Percentiles rank a stretch among this genome's conserved stretches.
These are phyloP conservation scores for Tremella fuciformis DNA, from an alignment of 768 basidiomycete species.

Conservation along the genomic window DNA sequence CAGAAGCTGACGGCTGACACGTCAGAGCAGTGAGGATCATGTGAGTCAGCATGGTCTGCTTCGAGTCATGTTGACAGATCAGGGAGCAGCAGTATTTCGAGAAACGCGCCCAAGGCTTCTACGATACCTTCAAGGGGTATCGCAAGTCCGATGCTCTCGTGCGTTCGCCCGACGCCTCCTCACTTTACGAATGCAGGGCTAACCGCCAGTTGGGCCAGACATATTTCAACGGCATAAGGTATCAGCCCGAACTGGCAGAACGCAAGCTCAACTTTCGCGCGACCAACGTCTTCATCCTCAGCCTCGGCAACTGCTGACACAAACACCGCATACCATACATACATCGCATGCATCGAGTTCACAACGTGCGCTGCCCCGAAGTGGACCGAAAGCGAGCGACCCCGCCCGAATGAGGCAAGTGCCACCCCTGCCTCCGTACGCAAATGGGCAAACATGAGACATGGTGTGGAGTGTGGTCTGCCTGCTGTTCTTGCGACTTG, in stretches of 20 bases:
- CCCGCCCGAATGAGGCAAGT: too few relatives aligned
- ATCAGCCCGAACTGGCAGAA: slow-evolving; percentile 19
- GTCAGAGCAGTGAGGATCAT: slow-evolving; percentile 32
- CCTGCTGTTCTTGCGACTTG: too few relatives aligned
- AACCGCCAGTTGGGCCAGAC: slow-evolving; percentile 9
- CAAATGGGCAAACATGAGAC: too few relatives aligned
- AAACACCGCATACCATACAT: neutral
- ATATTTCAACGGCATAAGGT: slow-evolving; percentile 30
- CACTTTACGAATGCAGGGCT: too few relatives aligned
- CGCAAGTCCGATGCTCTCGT: slow-evolving; percentile 34
- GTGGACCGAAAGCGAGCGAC: too few relatives aligned
- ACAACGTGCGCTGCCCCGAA: too few relatives aligned
- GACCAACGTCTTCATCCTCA: slow-evolving; percentile 29
- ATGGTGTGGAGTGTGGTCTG: too few relatives aligned
- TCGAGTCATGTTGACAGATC: neutral
- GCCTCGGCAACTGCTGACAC: slow-evolving; percentile 24
- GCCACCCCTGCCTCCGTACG: too few relatives aligned
- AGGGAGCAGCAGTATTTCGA: slow-evolving; percentile 42
- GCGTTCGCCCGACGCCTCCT: neutral
- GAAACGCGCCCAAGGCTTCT: slow-evolving; percentile 29
- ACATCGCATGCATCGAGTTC: too few relatives aligned
- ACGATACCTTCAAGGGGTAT: slow-evolving; percentile 29
- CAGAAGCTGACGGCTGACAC: neutral
- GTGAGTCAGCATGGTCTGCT: slow-evolving; percentile 4
- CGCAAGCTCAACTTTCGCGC: slow-evolving; percentile 24